Percentiles rank a stretch among this genome's conserved stretches.
Evolutionary conservation across 768 basidiomycete species (phyloP).

Genomic region (Suillus ampliporus): DNA sequence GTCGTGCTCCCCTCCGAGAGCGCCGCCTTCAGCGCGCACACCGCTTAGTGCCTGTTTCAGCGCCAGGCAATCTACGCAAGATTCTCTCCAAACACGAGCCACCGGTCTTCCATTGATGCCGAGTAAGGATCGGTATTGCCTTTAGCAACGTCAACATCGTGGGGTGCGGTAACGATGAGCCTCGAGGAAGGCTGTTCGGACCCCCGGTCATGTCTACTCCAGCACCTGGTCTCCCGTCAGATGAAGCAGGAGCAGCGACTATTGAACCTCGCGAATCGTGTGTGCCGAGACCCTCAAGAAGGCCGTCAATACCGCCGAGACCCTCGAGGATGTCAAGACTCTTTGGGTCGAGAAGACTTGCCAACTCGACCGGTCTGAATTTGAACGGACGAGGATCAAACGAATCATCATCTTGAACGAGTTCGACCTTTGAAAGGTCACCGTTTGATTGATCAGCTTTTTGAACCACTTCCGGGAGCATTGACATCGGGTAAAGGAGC

Average conservation of each 20-base stretch:
- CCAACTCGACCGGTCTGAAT: constrained; percentile 76
- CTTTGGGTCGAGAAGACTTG: constrained; percentile 91
- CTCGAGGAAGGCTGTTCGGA: constrained; percentile 16
- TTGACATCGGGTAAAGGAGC: constrained; percentile 12
- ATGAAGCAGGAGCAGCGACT: constrained; percentile 1
- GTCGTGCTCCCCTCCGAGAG: constrained; percentile 30
- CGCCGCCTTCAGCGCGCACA: constrained; percentile 24
- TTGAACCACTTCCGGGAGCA: background rate
- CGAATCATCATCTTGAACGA: constrained; percentile 44
- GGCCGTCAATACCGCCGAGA: constrained; percentile 72
- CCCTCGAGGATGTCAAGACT: constrained; percentile 63
- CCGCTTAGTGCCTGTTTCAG: constrained; percentile 44
- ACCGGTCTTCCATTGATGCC: constrained; percentile 65
- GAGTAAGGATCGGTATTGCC: constrained; percentile 17
- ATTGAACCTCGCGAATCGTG: constrained; percentile 53
- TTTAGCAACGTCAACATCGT: constrained; percentile 19
- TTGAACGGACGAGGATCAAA: constrained; percentile 73
- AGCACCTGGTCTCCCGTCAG: constrained; percentile 31
- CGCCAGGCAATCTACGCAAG: constrained; percentile 76
- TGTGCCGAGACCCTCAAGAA: constrained; percentile 80
- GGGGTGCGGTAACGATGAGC: constrained; percentile 26
- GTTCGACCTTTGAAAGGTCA: constrained; percentile 28
- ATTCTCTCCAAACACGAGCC: constrained; percentile 77
- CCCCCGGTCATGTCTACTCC: constrained; percentile 38
- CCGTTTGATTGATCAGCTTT: constrained; percentile 30